Evolutionary conservation across 78 protist species (phyloP), one percentile per base, ranked within the genome.

Genomic region (Trichosphaerium sp.): DNA sequence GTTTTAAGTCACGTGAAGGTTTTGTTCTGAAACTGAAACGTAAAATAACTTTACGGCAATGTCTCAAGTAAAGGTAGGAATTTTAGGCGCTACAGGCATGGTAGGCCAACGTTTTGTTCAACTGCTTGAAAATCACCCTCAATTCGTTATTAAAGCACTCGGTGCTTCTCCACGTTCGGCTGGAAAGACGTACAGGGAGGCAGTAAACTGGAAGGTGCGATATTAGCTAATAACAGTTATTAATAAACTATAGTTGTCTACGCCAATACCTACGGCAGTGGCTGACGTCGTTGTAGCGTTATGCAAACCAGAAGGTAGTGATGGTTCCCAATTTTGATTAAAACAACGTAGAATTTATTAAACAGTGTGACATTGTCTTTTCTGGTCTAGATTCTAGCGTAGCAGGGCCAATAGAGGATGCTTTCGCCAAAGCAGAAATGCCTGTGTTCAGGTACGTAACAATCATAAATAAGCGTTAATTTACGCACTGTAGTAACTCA

Each of bases 51-150:
- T n/a, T n/a, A n/a, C n/a, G n/a, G n/a, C n/a, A n/a, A n/a, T n/a
- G n/a, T n/a, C n/a, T n/a, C n/a, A n/a, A n/a, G n/a, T 70, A 15
- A 38, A 41, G 37, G 91, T 77, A 26, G 86, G 81, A 10, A 73
- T 78, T 25, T 68, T 80, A 2, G 86, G 84, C 12, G 80, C 82
- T 7, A 84, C 89, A 32, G 85, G 90, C 0, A 59, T 71, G 2
- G 86, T 85, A 0, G 86, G 87, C 7, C 86, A 85, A 56, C 67
- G 85, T 25, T 86, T 78, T 44, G 55, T 86, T 21, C 73, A 74
- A 62, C 70, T 80, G 3, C 63, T 86, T 39, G 69, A 55, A 26
- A 58, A 23, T 34, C 89, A 84, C 62, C 82, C 78, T 12, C 63
- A 57, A 70, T 77, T 84, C 34, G 65, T 38, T n/a, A 34, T 84